These are phyloP conservation scores for Phaeomoniella chlamydospora DNA, from an alignment of 2,329 filamentous ascomycete genomes.

Conservation along the genomic window DNA sequence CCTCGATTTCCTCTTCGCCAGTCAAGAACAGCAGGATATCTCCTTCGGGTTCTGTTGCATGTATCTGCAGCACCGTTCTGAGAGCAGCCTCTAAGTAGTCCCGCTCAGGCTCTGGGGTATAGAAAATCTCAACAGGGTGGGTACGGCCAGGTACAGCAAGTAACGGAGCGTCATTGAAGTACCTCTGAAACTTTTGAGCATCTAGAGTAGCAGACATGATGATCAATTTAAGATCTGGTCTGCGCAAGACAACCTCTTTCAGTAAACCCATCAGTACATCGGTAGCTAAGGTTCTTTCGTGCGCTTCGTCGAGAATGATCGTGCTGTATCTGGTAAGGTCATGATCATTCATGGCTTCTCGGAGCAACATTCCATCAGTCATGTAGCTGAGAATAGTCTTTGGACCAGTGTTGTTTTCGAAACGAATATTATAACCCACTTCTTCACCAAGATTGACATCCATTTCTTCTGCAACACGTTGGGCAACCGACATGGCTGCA, in stretches of 20 bases:
- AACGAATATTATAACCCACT: constrained; percentile 97
- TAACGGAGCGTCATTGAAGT: constrained; percentile 88
- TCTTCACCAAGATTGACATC: constrained; percentile 86
- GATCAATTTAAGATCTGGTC: constrained; percentile 89
- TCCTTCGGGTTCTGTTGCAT: constrained; percentile 80
- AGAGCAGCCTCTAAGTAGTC: constrained; percentile 96
- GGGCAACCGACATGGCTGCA: constrained; percentile 94
- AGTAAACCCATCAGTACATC: constrained; percentile 95
- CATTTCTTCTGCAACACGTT: constrained; percentile 95
- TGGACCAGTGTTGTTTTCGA: constrained; percentile 82
- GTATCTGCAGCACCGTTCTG: constrained; percentile 89
- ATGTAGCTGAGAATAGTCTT: constrained; percentile 97
- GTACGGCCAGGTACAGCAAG: constrained; percentile 91
- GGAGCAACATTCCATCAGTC: constrained; percentile 96
- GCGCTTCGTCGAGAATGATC: constrained; percentile 96
- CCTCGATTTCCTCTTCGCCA: constrained; percentile 96
- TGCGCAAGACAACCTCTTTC: constrained; percentile 71
- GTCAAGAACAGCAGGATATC: constrained; percentile 92
- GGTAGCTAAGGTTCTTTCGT: constrained; percentile 92
- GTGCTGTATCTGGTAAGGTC: constrained; percentile 85
- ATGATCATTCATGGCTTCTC: constrained; percentile 94
- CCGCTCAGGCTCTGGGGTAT: constrained; percentile 87
- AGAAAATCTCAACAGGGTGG: constrained; percentile 95
- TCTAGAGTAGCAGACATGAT: constrained; percentile 98
- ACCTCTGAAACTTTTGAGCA: constrained; percentile 93